Evolutionary conservation across 225 moss, liverwort and hornwort species (phyloP).

Genomic region (Ulota crispa): DNA sequence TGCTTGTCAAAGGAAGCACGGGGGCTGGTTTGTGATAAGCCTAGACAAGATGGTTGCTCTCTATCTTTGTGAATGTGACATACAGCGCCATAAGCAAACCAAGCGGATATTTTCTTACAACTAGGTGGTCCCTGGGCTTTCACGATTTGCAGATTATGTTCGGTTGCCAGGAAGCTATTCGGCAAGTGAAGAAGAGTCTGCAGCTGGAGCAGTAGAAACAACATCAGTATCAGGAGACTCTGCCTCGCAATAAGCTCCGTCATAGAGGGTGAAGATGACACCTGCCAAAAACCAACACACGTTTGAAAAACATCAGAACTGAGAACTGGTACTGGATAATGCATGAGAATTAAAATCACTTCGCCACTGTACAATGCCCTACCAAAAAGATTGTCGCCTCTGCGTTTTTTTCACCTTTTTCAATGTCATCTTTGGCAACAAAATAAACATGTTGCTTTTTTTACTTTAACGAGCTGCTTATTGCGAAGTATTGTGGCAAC

Average conservation of each 20-base stretch:
- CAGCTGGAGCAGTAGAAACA: slow-evolving; percentile 5
- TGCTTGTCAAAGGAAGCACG: not conserved
- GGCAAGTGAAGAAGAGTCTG: not conserved
- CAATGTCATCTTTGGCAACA: no score
- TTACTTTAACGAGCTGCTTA: no score
- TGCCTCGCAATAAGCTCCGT: slow-evolving; percentile 17
- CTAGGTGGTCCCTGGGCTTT: slow-evolving; percentile 8
- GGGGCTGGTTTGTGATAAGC: slow-evolving; percentile 10
- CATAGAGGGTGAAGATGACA: slow-evolving; percentile 62
- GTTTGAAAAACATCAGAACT: slow-evolving; percentile 14
- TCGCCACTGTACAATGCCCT: no score
- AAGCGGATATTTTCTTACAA: slow-evolving; percentile 4
- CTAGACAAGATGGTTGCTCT: slow-evolving; percentile 23
- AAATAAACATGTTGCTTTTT: no score
- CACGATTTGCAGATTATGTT: not conserved
- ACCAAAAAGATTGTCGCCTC: no score
- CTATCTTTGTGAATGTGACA: slow-evolving; percentile 10
- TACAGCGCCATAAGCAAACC: slow-evolving; percentile 12
- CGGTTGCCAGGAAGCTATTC: not conserved
- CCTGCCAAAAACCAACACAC: slow-evolving; percentile 37
- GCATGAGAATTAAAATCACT: not conserved
- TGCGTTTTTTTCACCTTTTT: no score
- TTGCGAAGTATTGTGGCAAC: no score
- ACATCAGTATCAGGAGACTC: not conserved
- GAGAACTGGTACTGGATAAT: not conserved